Evolutionary conservation across 2,329 filamentous ascomycete genomes (phyloP).

Genomic region (Curvularia sp.): DNA sequence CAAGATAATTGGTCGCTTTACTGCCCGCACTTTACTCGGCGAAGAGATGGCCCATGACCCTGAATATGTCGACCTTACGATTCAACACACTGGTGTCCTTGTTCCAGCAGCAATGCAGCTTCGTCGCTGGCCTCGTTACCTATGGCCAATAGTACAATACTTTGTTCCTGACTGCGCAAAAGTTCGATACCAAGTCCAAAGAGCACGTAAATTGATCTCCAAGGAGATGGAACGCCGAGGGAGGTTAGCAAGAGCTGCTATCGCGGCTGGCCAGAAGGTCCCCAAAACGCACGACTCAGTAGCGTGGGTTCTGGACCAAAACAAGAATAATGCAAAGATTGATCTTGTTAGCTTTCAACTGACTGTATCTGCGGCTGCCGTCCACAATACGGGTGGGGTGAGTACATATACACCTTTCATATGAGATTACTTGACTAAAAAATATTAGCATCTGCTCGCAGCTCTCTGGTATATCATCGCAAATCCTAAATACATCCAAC

Average conservation of each 20-base stretch:
- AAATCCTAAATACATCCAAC: constrained; percentile 1
- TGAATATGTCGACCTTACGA: not conserved
- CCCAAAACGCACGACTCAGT: not conserved
- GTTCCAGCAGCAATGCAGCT: not conserved
- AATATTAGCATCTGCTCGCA: not conserved
- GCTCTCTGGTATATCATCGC: constrained; percentile 1
- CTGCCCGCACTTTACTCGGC: not conserved
- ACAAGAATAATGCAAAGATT: not conserved
- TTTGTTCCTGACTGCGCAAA: not conserved
- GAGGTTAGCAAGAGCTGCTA: not conserved
- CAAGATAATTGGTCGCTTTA: constrained; percentile 2
- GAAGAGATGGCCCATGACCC: constrained; percentile 1
- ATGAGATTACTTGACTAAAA: not conserved
- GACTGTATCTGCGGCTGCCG: not conserved
- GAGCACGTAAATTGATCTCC: not conserved
- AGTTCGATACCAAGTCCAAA: not conserved
- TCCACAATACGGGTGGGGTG: constrained; percentile 2
- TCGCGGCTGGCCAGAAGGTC: not conserved
- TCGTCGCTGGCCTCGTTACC: not conserved
- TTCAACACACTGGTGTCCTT: not conserved
- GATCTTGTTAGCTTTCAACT: constrained; percentile 1
- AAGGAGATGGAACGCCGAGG: not conserved
- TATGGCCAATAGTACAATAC: constrained; percentile 1
- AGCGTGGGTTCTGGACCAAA: constrained; percentile 2
- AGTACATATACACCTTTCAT: not conserved